Evolutionary conservation across 768 basidiomycete species (phyloP).

Genomic region (Dioszegia hungarica): DNA sequence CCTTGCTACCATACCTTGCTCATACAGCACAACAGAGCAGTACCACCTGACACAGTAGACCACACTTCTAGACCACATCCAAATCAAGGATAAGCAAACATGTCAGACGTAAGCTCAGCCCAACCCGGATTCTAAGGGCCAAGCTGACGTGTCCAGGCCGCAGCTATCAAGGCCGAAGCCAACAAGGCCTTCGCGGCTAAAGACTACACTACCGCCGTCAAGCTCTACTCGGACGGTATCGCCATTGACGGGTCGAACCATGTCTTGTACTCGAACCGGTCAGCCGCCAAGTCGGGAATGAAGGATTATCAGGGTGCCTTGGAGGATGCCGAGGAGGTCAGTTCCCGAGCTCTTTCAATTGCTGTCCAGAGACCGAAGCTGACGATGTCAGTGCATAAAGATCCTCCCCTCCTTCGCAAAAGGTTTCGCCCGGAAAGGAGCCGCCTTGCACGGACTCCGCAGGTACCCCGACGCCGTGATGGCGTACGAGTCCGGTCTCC

Average conservation of each 20-base stretch:
- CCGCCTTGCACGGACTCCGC: slow-evolving; percentile 78
- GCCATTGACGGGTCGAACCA: slow-evolving; percentile 74
- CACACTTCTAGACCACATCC: too few species aligned
- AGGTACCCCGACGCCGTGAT: slow-evolving; percentile 77
- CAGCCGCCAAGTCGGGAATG: slow-evolving; percentile 84
- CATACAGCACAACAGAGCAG: too few species aligned
- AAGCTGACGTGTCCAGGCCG: too few species aligned
- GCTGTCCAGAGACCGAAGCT: too few species aligned
- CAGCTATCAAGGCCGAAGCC: slow-evolving; percentile 78
- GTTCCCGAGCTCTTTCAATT: slow-evolving; percentile 32
- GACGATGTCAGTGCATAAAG: slow-evolving; percentile 62
- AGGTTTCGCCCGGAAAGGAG: slow-evolving; percentile 85
- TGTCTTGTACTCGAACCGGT: slow-evolving; percentile 88
- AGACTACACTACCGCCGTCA: slow-evolving; percentile 76
- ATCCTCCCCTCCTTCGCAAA: slow-evolving; percentile 80
- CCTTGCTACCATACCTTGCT: too few species aligned
- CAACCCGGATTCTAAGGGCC: neutral
- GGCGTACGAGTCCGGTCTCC: slow-evolving; percentile 75
- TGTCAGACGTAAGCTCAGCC: slow-evolving; percentile 33
- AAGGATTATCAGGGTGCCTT: slow-evolving; percentile 70
- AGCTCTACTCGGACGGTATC: slow-evolving; percentile 58
- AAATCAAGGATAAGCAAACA: too few species aligned
- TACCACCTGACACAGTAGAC: too few species aligned
- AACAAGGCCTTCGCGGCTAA: slow-evolving; percentile 95
- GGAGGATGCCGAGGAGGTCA: slow-evolving; percentile 82